These are phyloP conservation scores for Leishmania braziliensis DNA, from an alignment of 208 protist species.

Conservation along the genomic window DNA sequence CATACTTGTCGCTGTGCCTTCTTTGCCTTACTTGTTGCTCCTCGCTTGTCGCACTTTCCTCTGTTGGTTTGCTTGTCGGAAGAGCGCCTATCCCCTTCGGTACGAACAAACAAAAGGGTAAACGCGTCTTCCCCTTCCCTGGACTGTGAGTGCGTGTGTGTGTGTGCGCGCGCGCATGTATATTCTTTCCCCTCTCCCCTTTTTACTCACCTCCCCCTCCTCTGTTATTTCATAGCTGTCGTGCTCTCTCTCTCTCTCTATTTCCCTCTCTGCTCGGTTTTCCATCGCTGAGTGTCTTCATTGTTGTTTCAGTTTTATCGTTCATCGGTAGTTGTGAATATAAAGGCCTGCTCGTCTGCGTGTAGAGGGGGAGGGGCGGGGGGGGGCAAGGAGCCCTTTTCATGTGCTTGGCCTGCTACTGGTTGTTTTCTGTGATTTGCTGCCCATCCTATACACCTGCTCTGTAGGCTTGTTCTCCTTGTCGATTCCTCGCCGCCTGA, in stretches of 20 bases:
- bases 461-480: neutral
- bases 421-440: neutral
- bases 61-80: no score
- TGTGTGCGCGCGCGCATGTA: neutral
- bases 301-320: neutral
- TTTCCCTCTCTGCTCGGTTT: slow-evolving; percentile 1
- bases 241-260: no score
- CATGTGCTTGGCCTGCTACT: neutral
- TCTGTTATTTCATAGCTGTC: slow-evolving; percentile 13
- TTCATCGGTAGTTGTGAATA: neutral
- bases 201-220: neutral
- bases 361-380: neutral
- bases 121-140: neutral
- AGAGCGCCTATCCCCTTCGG: no score
- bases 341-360: neutral
- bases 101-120: neutral
- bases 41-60: no score
- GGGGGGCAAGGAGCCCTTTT: no score
- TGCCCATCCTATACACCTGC: neutral
- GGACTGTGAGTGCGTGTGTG: neutral
- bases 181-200: neutral
- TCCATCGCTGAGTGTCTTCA: neutral
- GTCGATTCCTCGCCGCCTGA: neutral
- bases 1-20: no score
- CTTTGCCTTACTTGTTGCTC: no score